A percentile compares a stretch with the other conserved stretches of the same genome.
Evolutionary conservation across 2,329 filamentous ascomycete species (phyloP).

Genomic region (Hypocrella siamensis): DNA sequence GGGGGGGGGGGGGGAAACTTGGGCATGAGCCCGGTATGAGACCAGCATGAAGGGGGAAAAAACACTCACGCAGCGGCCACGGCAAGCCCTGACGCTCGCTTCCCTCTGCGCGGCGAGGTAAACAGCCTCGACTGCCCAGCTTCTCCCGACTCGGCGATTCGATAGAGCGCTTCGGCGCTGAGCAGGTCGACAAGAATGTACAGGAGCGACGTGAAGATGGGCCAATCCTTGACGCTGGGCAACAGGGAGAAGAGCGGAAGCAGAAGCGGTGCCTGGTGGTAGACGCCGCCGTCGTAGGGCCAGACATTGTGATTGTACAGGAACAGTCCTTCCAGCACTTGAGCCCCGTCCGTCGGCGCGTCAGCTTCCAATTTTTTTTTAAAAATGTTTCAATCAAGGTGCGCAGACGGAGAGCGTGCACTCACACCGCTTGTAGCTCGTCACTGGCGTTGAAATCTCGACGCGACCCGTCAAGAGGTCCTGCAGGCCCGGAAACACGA

Average conservation of each 20-base stretch:
- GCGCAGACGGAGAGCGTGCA: too few relatives aligned
- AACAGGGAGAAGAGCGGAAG: conserved; percentile 84
- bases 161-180: conserved; percentile 62
- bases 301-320: conserved; percentile 93
- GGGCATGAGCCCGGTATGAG: not conserved
- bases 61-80: conserved; percentile 62
- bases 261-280: conserved; percentile 70
- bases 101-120: conserved; percentile 59
- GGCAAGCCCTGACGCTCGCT: conserved; percentile 57
- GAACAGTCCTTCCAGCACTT: conserved; percentile 92
- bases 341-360: too few relatives aligned
- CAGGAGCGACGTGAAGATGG: conserved; percentile 62
- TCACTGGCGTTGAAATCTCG: conserved; percentile 92
- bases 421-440: conserved; percentile 93
- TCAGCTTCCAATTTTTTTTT: not conserved
- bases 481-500: conserved; percentile 68
- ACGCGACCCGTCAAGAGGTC: conserved; percentile 79
- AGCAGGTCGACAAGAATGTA: conserved; percentile 71
- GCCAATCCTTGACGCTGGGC: conserved; percentile 49
- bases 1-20: not conserved
- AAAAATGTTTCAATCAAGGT: too few relatives aligned
- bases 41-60: not conserved
- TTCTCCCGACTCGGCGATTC: conserved; percentile 70
- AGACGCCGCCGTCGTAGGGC: conserved; percentile 86
- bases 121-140: conserved; percentile 60